Conservation (phyloP, 169 alveolate species). For the Cryptosporidium bovis region DNA sequence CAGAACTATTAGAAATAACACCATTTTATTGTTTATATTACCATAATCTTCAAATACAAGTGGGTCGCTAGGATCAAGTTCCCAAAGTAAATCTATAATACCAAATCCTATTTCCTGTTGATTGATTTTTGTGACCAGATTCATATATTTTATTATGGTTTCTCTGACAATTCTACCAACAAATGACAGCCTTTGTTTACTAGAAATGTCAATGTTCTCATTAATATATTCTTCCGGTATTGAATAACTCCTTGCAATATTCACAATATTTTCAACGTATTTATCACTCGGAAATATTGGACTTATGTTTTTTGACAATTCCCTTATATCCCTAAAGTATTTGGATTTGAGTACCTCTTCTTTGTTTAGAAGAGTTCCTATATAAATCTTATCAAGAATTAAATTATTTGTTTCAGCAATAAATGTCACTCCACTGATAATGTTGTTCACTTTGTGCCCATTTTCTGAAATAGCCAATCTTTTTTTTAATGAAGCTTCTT, state of each 20-base stretch:
- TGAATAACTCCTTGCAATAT: slow-evolving; percentile 7
- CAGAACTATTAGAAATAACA: background rate
- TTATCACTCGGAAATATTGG: slow-evolving; percentile 53
- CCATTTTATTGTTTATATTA: slow-evolving; percentile 8
- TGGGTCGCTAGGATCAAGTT: slow-evolving; percentile 51
- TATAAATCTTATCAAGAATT: slow-evolving; percentile 13
- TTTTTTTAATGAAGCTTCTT: background rate
- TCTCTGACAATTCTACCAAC: background rate
- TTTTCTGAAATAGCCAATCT: background rate
- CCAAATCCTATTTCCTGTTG: slow-evolving; percentile 47
- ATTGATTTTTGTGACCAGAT: background rate
- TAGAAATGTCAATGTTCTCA: background rate
- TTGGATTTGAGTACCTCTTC: background rate
- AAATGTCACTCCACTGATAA: slow-evolving; percentile 16
- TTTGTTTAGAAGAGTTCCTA: slow-evolving; percentile 1
- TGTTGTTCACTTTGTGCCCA: background rate
- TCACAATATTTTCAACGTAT: slow-evolving; percentile 1
- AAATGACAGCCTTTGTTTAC: slow-evolving; percentile 1
- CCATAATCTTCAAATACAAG: slow-evolving; percentile 60
- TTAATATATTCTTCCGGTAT: slow-evolving; percentile 43
- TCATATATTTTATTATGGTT: slow-evolving; percentile 12
- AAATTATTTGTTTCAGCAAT: slow-evolving; percentile 28
- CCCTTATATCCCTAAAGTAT: background rate
- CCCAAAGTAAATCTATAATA: slow-evolving; percentile 61
- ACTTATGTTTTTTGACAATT: slow-evolving; percentile 11